Base-by-base conservation (phyloP, 768 basidiomycete genomes). In the Boletellus emodensis region DNA sequence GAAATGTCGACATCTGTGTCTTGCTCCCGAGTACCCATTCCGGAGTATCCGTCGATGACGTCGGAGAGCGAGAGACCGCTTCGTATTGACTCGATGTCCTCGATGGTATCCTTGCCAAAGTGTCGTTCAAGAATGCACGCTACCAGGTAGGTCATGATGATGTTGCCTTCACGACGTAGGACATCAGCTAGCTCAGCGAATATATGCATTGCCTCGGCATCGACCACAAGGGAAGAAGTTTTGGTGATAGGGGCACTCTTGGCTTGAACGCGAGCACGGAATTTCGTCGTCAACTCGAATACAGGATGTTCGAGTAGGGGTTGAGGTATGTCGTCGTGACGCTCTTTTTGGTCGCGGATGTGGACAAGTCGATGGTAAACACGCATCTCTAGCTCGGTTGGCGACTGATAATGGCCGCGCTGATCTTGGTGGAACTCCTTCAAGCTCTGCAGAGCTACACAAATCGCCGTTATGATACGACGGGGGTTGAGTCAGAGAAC, bases 341-440 rank as follows among this genome's bases (percentile, higher is more conserved):
- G 87, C 61, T 88, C 87, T 54, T 70, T 80, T 60, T 88, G 87
- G 66, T 94, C 89, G 26, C 91, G 84, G 39, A 97, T 86, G 60
- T 96, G 92, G 26, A 90, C 85, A 28, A 98, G 81, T 41, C 94
- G 83, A 63, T 94, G 90, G 69, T 97, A 99, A 1, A 96, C 84
- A 30, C 91, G 84, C 84, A 99, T 96, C 68, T 99, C 95, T 40
- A 97, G 79, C 62, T 98, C 94, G 35, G 87, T 88, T 0, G 87
- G 82, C 10, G 87, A 87, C 59, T 83, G 71, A 53, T 85, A 85
- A 37, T 72, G 69, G 9, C 75, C 78, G 0, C 82, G 75, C 50
- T 89, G 84, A 61, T 96, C 94, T 55, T 90, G 84, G 62, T 96
- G 95, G 60, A 92, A 94, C 62, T 97, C 90, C 67, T 91, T 93